Conservation (phyloP, 208 protist genomes). For the Leishmania lainsoni region DNA sequence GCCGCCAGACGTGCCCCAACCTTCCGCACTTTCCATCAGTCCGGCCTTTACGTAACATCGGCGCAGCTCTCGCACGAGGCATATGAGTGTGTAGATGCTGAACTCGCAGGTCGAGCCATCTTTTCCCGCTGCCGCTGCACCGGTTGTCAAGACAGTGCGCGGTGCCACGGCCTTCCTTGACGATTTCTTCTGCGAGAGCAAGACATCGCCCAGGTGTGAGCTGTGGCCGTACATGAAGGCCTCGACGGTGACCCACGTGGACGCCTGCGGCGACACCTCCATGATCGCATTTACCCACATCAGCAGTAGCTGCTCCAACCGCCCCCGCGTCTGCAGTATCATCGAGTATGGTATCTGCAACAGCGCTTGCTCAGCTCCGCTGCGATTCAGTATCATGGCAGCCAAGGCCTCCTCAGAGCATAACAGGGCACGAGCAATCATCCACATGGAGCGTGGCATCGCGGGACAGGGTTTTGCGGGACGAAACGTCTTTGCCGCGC, state of each 20-base stretch:
- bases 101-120: slow-evolving; percentile 32
- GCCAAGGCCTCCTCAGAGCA: slow-evolving; percentile 53
- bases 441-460: slow-evolving; percentile 43
- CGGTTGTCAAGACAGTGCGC: neutral
- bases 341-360: slow-evolving; percentile 29
- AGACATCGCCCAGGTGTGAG: slow-evolving; percentile 7
- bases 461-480: slow-evolving; percentile 34
- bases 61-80: slow-evolving; percentile 64
- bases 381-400: slow-evolving; percentile 10
- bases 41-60: slow-evolving; percentile 32
- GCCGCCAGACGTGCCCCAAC: neutral
- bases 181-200: slow-evolving; percentile 9
- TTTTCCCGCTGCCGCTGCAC: neutral
- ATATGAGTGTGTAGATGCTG: slow-evolving; percentile 40
- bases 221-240: slow-evolving; percentile 18
- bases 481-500: slow-evolving; percentile 79
- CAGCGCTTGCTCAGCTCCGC: slow-evolving; percentile 10
- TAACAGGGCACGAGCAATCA: slow-evolving; percentile 30
- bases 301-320: slow-evolving; percentile 62
- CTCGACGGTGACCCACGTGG: slow-evolving; percentile 34
- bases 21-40: neutral
- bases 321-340: slow-evolving; percentile 22
- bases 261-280: slow-evolving; percentile 40
- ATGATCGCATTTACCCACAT: slow-evolving; percentile 81
- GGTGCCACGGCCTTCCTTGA: neutral